Conservation (phyloP, 768 basidiomycete genomes). For the Calocera viscosa region DNA sequence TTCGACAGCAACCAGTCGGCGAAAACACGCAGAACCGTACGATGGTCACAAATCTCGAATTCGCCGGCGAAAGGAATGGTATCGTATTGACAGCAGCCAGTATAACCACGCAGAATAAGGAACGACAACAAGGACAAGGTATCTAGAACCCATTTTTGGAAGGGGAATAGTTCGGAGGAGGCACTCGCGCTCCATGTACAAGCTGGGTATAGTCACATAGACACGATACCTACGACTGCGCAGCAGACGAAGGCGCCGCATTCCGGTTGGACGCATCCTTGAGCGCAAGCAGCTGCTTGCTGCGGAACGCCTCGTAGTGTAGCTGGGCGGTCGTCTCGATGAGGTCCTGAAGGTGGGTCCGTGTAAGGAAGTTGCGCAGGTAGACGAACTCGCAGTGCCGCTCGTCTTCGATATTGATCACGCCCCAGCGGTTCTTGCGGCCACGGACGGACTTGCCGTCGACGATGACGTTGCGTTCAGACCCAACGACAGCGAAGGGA, state of each 20-base stretch:
- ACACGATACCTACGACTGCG: not conserved
- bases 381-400: constrained; percentile 97
- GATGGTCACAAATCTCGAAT: not conserved
- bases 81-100: constrained; percentile 5
- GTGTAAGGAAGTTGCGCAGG: constrained; percentile 89
- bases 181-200: not conserved
- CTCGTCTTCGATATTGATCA: constrained; percentile 95
- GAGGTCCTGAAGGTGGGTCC: constrained; percentile 94
- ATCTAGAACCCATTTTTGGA: not conserved
- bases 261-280: constrained; percentile 65
- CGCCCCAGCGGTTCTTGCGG: constrained; percentile 95
- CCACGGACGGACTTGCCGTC: constrained; percentile 92
- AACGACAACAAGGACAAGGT: not conserved
- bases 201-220: not conserved
- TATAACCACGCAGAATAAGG: not conserved
- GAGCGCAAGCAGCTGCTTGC: constrained; percentile 90
- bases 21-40: not conserved
- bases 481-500: constrained; percentile 96
- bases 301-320: constrained; percentile 99
- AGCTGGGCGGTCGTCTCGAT: constrained; percentile 99
- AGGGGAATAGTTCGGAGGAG: not conserved
- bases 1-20: not conserved
- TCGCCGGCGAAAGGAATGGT: not conserved
- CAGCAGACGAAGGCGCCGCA: not conserved
- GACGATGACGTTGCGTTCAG: constrained; percentile 87